Percentiles rank a stretch among this genome's conserved stretches.
Evolutionary conservation across 2,329 filamentous ascomycete genomes (phyloP).

Genomic region (Metarhizium rileyi): DNA sequence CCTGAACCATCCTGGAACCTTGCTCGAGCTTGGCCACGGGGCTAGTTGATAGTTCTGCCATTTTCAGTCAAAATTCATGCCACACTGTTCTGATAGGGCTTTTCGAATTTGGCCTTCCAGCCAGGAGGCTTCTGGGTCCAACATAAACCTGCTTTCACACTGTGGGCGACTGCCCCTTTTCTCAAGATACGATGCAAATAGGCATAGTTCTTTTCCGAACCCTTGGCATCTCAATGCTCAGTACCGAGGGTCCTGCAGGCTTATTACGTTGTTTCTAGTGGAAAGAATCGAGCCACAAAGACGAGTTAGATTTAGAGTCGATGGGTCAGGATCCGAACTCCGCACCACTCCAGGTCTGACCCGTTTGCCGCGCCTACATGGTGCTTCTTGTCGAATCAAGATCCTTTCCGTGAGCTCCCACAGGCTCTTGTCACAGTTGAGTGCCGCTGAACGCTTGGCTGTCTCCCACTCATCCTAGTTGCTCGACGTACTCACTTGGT

Average conservation of each 20-base stretch:
- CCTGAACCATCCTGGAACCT: constrained; percentile 1
- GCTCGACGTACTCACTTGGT: not conserved
- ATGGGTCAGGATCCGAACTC: constrained; percentile 6
- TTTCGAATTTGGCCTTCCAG: not conserved
- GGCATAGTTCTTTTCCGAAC: not conserved
- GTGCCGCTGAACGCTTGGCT: not conserved
- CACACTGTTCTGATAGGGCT: not conserved
- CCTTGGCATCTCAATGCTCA: not conserved
- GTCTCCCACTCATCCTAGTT: not conserved
- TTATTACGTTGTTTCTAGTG: not conserved
- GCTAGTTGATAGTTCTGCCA: not conserved
- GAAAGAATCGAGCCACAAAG: not conserved
- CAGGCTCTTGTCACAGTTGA: not conserved
- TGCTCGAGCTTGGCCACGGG: not conserved
- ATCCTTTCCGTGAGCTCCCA: not conserved
- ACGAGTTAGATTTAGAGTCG: not conserved
- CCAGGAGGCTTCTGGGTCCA: not conserved
- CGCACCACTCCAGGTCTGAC: constrained; percentile 4
- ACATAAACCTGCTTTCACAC: not conserved
- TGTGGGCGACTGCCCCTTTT: not conserved
- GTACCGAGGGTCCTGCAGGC: not conserved
- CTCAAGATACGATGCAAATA: not conserved
- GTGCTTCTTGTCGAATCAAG: constrained; percentile 2
- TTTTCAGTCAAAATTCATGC: not conserved
- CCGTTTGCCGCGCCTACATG: not conserved